phyloP scores from a whole-genome alignment of 495 filamentous ascomycete species.

The Aspergillus conjunctus region DNA sequence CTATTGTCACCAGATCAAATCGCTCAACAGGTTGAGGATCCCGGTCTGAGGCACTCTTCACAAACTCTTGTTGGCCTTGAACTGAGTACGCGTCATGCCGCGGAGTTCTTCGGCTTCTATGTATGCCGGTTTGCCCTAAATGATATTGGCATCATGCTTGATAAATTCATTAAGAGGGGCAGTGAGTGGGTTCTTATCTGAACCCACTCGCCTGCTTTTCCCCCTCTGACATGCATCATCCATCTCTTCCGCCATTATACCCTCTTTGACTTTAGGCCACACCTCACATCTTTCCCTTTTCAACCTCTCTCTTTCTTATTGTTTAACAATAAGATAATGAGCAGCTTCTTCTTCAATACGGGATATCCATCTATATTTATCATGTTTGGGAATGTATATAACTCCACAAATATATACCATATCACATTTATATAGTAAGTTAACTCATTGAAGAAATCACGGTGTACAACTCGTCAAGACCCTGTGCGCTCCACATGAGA shows the following conservation, averaged over 20 bases:
- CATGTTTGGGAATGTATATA: neutral
- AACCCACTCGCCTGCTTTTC: slow-evolving; percentile 13
- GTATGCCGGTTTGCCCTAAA: slow-evolving; percentile 89
- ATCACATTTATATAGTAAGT: neutral
- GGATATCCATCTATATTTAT: slow-evolving; percentile 4
- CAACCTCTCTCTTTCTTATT: neutral
- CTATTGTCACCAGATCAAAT: slow-evolving; percentile 73
- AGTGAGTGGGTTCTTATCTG: slow-evolving; percentile 86
- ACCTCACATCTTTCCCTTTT: neutral
- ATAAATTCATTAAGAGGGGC: slow-evolving; percentile 96
- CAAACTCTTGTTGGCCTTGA: slow-evolving; percentile 93
- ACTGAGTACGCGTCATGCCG: slow-evolving; percentile 87
- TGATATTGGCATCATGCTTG: slow-evolving; percentile 83
- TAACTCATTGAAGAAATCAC: too few species aligned
- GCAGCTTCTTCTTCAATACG: neutral
- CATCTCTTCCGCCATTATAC: slow-evolving; percentile 8
- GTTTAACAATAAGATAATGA: neutral
- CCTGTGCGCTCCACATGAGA: too few species aligned
- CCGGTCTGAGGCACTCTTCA: slow-evolving; percentile 77
- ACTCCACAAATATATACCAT: slow-evolving; percentile 1
- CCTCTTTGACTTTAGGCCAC: neutral
- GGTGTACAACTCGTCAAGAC: too few species aligned
- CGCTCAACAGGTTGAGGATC: slow-evolving; percentile 92
- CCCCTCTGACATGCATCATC: slow-evolving; percentile 12
- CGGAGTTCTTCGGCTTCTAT: slow-evolving; percentile 97